A percentile compares a stretch with the other conserved stretches of the same genome.
Evolutionary conservation across 179 eudicot genomes (phyloP).

Genomic region (Carnegiea gigantea): DNA sequence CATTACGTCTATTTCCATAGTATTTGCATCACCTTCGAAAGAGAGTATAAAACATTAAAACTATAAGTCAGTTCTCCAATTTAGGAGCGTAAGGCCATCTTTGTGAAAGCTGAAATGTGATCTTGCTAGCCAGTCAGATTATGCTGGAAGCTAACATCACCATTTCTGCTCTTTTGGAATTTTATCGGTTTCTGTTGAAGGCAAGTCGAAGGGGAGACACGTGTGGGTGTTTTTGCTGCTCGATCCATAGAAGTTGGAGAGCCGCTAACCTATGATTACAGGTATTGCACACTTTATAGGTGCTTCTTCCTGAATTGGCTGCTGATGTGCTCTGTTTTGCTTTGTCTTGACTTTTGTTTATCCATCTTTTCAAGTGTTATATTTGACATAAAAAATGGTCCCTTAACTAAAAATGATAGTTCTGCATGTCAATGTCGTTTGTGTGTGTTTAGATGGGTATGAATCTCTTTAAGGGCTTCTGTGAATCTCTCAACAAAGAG

Average conservation of each 20-base stretch:
- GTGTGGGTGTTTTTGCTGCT: constrained; percentile 91
- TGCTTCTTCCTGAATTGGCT: background rate
- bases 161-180: constrained; percentile 2
- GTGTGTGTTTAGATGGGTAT: background rate
- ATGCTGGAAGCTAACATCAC: background rate
- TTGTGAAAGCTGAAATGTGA: background rate
- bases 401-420: background rate
- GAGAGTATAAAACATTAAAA: background rate
- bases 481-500: background rate
- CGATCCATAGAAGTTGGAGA: constrained; percentile 68
- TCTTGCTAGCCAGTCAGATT: background rate
- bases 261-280: constrained; percentile 86
- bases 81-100: background rate
- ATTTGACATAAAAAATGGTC: background rate
- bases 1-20: background rate
- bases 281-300: constrained; percentile 36
- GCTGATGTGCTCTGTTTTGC: background rate
- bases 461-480: background rate
- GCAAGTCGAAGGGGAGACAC: constrained; percentile 93
- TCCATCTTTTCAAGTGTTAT: background rate
- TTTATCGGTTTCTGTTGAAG: constrained; percentile 34
- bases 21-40: background rate
- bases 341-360: background rate
- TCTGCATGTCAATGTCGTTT: background rate
- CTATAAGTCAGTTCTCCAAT: background rate